phyloP scores from a whole-genome alignment of 257 asterid species.

The Fraxinus cuspidata region DNA sequence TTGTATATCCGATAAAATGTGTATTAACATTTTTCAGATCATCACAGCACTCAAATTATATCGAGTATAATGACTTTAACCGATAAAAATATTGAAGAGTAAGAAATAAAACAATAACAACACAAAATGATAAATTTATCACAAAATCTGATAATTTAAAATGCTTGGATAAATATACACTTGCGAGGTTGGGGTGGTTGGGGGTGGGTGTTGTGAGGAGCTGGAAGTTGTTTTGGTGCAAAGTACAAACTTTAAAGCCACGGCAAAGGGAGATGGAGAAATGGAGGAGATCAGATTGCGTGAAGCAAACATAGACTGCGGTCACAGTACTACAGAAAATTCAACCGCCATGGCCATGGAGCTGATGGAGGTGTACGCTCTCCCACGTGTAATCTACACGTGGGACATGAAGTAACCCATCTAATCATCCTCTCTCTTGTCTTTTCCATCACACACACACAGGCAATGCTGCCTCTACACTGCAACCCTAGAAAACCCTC shows the following conservation, averaged over 20 bases:
- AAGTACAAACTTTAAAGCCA: conserved; percentile 46
- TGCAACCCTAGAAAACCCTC: conserved; percentile 19
- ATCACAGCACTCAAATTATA: too few relatives aligned
- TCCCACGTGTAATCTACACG: conserved; percentile 43
- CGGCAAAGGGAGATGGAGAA: conserved; percentile 26
- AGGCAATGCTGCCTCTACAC: conserved; percentile 24
- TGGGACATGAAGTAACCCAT: conserved; percentile 60
- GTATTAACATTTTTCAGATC: too few relatives aligned
- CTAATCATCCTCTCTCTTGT: conserved; percentile 41
- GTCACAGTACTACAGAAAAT: conserved; percentile 7
- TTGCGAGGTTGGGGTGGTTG: background rate
- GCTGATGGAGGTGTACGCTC: background rate
- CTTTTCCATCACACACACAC: conserved; percentile 50
- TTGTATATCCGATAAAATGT: too few relatives aligned
- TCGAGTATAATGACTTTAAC: too few relatives aligned
- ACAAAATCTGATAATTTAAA: too few relatives aligned
- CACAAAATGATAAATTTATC: too few relatives aligned
- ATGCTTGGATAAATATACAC: too few relatives aligned
- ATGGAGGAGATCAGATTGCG: conserved; percentile 40
- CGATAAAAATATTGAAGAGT: too few relatives aligned
- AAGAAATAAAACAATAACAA: too few relatives aligned
- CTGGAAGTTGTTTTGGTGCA: conserved; percentile 2
- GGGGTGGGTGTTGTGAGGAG: background rate
- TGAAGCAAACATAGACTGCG: conserved; percentile 54
- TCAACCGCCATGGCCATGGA: conserved; percentile 34